phyloP scores from a whole-genome alignment of 441 rosid genomes.

The Raphanus hybrid region DNA sequence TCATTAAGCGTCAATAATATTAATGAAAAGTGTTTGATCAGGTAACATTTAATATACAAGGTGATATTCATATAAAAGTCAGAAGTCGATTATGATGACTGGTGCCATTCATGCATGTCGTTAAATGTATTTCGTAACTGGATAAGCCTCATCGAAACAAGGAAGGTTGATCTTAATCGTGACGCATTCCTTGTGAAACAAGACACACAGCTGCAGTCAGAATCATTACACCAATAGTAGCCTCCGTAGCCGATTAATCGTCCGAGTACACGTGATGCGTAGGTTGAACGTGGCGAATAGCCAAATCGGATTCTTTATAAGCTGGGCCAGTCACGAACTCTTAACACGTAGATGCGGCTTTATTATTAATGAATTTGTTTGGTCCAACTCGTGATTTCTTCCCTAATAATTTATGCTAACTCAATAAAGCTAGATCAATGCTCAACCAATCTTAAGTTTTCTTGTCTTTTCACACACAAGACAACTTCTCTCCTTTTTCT shows the following conservation, averaged over 20 bases:
- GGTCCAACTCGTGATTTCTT: no score
- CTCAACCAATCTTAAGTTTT: no score
- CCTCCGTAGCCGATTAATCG: neutral
- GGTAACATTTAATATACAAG: neutral
- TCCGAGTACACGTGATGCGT: no score
- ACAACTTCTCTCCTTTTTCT: no score
- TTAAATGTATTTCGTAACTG: neutral
- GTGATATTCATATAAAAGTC: neutral
- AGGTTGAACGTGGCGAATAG: no score
- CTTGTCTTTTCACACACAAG: no score
- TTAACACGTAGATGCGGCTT: no score
- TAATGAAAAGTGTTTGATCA: neutral
- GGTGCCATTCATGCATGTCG: neutral
- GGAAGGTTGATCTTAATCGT: neutral
- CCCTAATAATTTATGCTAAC: no score
- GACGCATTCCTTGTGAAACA: neutral
- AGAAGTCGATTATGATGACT: conserved; percentile 4
- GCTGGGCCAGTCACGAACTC: no score
- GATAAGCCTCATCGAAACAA: neutral
- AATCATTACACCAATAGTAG: neutral
- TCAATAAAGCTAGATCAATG: no score
- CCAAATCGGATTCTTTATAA: no score
- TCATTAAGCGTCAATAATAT: neutral
- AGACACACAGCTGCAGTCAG: neutral
- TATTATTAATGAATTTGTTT: no score